Evolutionary conservation across 2,329 filamentous ascomycete genomes (phyloP), one percentile per base, ranked within the genome.

Genomic region (Parascedosporium putredinis): DNA sequence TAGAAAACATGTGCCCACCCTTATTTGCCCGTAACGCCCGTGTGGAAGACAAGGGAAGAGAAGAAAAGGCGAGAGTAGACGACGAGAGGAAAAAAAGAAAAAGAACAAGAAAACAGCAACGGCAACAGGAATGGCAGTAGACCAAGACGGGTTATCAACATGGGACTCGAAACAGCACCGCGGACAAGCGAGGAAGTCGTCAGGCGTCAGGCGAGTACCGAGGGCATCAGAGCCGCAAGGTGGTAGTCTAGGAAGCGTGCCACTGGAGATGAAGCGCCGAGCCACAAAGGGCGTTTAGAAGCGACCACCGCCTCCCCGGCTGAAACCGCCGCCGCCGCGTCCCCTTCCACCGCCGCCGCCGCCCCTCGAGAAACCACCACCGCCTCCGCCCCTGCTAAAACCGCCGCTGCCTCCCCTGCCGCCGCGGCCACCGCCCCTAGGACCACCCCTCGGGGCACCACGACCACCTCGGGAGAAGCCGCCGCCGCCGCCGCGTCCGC

Each of bases 401-500:
- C 66, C 64, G 16, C 67, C 62, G 25, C 55, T 60, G 43, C 53
- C 60, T 50, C 58, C 58, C 44, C 57, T 51, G 12, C 54, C 55
- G 36, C 64, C 59, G 49, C 68, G 66, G 49, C 69, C 64, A 34
- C 67, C 62, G 50, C 66, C 64, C 27, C 65, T 60, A 49, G 68
- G 62, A 53, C 63, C 58, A 29, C 62, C 58, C 48, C 62, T 63
- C 55, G 69, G 69, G 27, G 64, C 64, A 20, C 63, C 60, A 34
- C 68, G 59, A 18, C 65, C 64, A 46, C 62, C 63, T 25, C 64
- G 58, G 52, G 67, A 62, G 55, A 69, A 70, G 27, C 65, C 64
- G 16, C 63, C 61, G 33, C 68, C 60, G 18, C 65, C 64, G 14
- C 62, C 60, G 7, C 59, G 53, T n/a, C 58, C n/a, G n/a, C n/a